Evolutionary conservation across 106 monocot genomes (phyloP), one percentile per base, ranked within the genome.

Genomic region (Platanthera zijinensis): DNA sequence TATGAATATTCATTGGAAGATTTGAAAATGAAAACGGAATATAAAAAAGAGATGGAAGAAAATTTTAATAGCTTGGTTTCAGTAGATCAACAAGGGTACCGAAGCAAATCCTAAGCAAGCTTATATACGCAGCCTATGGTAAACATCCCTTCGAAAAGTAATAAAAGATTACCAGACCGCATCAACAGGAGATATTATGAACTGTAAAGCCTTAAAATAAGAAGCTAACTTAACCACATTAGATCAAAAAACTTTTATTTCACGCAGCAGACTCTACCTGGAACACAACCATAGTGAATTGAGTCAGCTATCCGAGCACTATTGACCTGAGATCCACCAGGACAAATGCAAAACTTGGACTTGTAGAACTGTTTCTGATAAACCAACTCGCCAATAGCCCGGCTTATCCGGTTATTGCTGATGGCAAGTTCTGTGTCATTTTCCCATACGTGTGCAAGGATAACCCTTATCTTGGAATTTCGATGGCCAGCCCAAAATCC

Each of bases 401-500:
- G 84, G 54, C 79, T 94, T 72, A 97, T 94, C 8, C 97, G 89
- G 78, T 92, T 97, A 74, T 97, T 97, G 78, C 91, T 94, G 71
- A 97, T 97, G 19, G 91, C 94, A 76, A 97, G 93, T 86, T 94
- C 93, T 52, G 97, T 90, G 54, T 97, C 97, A 78, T 94, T 97
- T 83, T 97, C 97, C 97, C 97, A 97, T 14, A 88, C 80, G 28
- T 88, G 91, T 52, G 97, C 91, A 59, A 97, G 83, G 69, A 91
- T 97, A 75, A 97, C 97, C 85, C 97, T 91, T 75, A 97, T 97
- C 80, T 87, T 93, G 52, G 97, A 97, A 75, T 97, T 97, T 19
- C 97, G 87, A 84, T 90, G 89, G 45, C 97, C 97, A 83, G 93
- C 97, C 97, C 97, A 94, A 79, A 97, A 97, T 52, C 94, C 97